Conservation (phyloP, 192 early-diverging fungal species). For the Coemansia sp. region DNA sequence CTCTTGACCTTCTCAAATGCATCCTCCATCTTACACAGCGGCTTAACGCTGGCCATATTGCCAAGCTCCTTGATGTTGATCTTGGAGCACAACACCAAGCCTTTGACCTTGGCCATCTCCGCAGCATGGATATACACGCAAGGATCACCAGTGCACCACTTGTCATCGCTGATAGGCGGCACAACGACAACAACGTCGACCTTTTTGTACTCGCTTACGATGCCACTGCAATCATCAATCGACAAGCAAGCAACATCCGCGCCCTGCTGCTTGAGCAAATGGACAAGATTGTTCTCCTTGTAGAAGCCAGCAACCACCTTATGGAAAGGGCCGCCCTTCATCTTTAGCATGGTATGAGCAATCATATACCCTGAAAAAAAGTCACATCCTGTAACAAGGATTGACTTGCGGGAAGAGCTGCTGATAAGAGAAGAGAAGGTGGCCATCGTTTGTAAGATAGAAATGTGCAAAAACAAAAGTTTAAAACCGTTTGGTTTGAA, state of each 20-base stretch:
- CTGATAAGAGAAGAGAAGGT: constrained; percentile 35
- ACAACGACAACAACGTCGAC: constrained; percentile 42
- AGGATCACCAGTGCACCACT: constrained; percentile 24
- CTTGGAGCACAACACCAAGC: constrained; percentile 49
- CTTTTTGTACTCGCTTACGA: constrained; percentile 38
- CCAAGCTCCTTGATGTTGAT: constrained; percentile 31
- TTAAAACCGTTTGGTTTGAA: too few relatives aligned
- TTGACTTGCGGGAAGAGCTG: constrained; percentile 20
- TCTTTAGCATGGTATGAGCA: constrained; percentile 27
- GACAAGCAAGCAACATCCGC: constrained; percentile 25
- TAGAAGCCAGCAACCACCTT: constrained; percentile 27
- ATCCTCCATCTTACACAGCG: constrained; percentile 40
- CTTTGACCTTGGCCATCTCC: constrained; percentile 37
- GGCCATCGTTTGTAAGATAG: constrained; percentile 15
- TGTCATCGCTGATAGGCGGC: constrained; percentile 41
- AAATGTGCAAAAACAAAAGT: background rate
- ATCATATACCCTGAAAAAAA: constrained; percentile 41
- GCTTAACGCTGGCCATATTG: constrained; percentile 27
- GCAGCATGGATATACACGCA: constrained; percentile 36
- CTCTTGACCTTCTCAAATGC: constrained; percentile 30
- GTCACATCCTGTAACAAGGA: constrained; percentile 49
- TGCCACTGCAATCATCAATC: constrained; percentile 29
- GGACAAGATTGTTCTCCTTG: constrained; percentile 41
- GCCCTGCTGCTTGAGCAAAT: constrained; percentile 35
- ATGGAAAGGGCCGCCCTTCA: constrained; percentile 27